Percentiles rank a stretch among this genome's conserved stretches.
Evolutionary conservation across 2,329 filamentous ascomycete species (phyloP).

Genomic region (Sclerotinia spermophila): DNA sequence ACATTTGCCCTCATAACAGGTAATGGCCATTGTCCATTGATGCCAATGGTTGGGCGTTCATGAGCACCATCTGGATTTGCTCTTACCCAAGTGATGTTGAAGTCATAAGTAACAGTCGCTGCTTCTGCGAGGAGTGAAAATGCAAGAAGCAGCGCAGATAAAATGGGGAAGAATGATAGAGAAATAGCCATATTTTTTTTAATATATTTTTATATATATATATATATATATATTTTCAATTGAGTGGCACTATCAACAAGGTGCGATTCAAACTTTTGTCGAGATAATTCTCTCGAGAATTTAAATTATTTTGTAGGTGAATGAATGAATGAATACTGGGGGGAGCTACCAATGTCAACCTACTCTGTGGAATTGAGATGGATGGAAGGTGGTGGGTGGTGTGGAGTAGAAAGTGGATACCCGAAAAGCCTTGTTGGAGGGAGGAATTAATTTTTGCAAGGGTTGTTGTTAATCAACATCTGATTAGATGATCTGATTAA

Average conservation of each 20-base stretch:
- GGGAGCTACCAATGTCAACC: background rate
- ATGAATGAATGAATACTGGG: too few species aligned
- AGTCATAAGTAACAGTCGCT: slow-evolving; percentile 56
- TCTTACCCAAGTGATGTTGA: slow-evolving; percentile 67
- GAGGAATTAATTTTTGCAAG: slow-evolving; percentile 42
- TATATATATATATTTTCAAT: too few species aligned
- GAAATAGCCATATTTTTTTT: slow-evolving; percentile 48
- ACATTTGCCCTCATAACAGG: slow-evolving; percentile 60
- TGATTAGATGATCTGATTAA: slow-evolving; percentile 20
- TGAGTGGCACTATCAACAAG: background rate
- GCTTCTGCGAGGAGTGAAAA: slow-evolving; percentile 39
- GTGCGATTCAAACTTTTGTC: background rate
- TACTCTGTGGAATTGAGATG: too few species aligned
- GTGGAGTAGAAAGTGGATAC: slow-evolving; percentile 18
- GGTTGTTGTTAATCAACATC: slow-evolving; percentile 34
- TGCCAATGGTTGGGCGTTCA: slow-evolving; percentile 65
- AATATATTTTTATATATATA: too few species aligned
- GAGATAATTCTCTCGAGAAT: background rate
- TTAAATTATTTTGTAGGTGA: background rate
- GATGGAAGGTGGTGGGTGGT: background rate
- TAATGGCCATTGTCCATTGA: slow-evolving; percentile 74
- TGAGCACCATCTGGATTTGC: slow-evolving; percentile 67
- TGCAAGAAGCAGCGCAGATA: slow-evolving; percentile 34
- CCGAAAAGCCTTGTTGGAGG: slow-evolving; percentile 31
- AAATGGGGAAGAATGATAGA: slow-evolving; percentile 42